Percentiles rank a stretch among this genome's conserved stretches.
Conservation (phyloP, 2,329 filamentous ascomycete genomes). For the Chalaropsis thielavioides region DNA sequence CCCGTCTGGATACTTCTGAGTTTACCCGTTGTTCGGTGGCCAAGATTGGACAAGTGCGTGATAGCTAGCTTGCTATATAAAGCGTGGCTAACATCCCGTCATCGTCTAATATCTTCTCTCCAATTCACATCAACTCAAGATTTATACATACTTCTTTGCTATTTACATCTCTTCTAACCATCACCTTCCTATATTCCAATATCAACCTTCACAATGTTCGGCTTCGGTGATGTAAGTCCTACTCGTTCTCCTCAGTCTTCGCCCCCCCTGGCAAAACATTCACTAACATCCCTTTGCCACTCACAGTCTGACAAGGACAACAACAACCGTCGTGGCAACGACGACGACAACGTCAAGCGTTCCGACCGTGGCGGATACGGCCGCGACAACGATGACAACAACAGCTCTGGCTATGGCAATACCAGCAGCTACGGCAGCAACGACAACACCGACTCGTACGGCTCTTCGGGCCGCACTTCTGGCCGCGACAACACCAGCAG, state of each 20-base stretch:
- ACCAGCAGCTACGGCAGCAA: not conserved
- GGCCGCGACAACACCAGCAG: constrained; percentile 19
- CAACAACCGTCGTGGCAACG: constrained; percentile 16
- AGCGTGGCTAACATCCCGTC: not conserved
- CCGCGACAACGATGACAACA: not conserved
- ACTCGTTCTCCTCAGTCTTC: not conserved
- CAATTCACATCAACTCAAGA: not conserved
- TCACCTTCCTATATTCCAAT: no score
- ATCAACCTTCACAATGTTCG: constrained; percentile 9
- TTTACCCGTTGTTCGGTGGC: not conserved
- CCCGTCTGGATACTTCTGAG: not conserved
- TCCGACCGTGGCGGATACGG: not conserved
- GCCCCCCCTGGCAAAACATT: not conserved
- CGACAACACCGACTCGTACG: not conserved
- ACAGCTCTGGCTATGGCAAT: not conserved
- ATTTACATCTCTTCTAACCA: not conserved
- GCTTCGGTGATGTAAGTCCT: constrained; percentile 12
- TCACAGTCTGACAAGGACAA: constrained; percentile 8
- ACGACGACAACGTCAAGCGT: constrained; percentile 16
- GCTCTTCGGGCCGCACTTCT: no score
- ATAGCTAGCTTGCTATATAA: not conserved
- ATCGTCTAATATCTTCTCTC: not conserved
- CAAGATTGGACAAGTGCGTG: not conserved
- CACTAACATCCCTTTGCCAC: not conserved
- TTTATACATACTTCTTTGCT: not conserved